These are phyloP conservation scores for Lenwebbia sp. DNA, from an alignment of 345 rosid species.

Conservation along the genomic window DNA sequence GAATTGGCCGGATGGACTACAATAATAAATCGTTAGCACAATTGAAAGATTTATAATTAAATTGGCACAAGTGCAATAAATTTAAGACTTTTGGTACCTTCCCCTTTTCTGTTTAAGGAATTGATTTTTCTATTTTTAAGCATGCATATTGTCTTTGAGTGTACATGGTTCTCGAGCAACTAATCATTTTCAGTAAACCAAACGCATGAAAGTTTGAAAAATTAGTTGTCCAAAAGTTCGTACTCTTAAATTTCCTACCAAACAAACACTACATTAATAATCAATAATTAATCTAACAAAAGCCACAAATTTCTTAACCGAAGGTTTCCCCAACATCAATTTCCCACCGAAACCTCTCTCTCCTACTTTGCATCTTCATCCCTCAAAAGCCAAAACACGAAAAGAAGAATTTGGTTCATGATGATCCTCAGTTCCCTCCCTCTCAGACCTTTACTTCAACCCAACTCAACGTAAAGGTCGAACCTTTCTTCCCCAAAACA, in stretches of 20 bases:
- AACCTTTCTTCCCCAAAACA: neutral
- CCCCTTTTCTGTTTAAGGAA: too few species aligned
- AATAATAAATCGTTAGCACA: too few species aligned
- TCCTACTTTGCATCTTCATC: neutral
- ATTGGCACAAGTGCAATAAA: too few species aligned
- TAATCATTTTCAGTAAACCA: too few species aligned
- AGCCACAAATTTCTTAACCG: neutral
- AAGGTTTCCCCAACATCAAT: neutral
- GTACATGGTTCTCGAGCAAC: too few species aligned
- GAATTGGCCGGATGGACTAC: too few species aligned
- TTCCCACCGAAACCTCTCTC: neutral
- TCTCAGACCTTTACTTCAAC: conserved; percentile 19
- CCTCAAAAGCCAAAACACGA: neutral
- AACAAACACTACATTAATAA: neutral
- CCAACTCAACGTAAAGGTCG: conserved; percentile 19
- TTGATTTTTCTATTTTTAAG: too few species aligned
- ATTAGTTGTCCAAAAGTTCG: too few species aligned
- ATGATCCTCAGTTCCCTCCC: neutral
- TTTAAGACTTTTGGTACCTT: too few species aligned
- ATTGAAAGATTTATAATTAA: too few species aligned
- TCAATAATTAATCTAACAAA: neutral
- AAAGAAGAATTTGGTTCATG: neutral
- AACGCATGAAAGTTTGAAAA: too few species aligned
- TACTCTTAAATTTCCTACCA: neutral
- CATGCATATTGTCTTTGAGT: too few species aligned